Conservation (phyloP, 306 rosid species). For the Geum urbanum region DNA sequence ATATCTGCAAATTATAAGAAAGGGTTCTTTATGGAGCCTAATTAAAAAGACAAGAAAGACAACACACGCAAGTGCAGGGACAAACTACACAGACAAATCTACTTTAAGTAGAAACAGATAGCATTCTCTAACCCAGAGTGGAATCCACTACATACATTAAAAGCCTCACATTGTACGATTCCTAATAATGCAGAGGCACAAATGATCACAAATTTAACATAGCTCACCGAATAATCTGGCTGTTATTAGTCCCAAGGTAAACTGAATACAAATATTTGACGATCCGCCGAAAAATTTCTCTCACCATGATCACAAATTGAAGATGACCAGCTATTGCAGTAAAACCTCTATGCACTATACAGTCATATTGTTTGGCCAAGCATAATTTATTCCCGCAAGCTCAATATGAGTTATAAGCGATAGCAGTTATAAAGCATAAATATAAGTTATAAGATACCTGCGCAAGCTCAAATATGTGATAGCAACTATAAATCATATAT, state of each 20-base stretch:
- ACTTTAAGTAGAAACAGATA: background rate
- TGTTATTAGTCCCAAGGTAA: background rate
- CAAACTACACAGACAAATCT: background rate
- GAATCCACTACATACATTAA: background rate
- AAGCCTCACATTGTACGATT: background rate
- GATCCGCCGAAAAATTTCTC: background rate
- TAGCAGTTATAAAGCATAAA: no score
- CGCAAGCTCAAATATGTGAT: no score
- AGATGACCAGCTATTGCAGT: background rate
- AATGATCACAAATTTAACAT: background rate
- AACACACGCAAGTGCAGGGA: background rate
- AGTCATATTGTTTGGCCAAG: no score
- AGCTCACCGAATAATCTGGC: background rate
- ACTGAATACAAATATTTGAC: background rate
- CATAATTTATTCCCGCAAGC: no score
- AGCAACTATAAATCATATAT: no score
- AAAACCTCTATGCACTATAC: no score
- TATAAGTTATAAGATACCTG: no score
- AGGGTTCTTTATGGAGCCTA: slow-evolving; percentile 7
- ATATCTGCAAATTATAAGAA: slow-evolving; percentile 36
- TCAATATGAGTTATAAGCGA: no score
- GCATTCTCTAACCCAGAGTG: background rate
- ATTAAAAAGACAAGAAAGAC: background rate
- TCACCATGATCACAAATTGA: background rate
- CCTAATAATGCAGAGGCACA: background rate